Conservation (phyloP, 352 stramenopile genomes). For the Lagenidium giganteum region DNA sequence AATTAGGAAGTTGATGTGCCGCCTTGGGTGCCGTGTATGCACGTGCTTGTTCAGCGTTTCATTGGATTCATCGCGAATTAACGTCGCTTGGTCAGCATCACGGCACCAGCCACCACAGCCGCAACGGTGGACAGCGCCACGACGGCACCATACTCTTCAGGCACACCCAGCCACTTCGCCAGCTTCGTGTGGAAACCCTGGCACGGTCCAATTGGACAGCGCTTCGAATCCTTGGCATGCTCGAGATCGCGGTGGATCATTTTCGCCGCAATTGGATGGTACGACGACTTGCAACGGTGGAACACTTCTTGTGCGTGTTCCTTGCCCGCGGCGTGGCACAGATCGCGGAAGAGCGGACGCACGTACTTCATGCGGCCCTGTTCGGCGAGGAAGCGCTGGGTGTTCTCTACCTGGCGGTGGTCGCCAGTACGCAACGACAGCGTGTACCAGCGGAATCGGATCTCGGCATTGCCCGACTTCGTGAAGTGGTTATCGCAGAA, state of each 20-base stretch:
- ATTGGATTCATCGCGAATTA: too few species aligned
- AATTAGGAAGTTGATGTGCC: too few species aligned
- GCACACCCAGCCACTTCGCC: too few species aligned
- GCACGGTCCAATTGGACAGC: too few species aligned
- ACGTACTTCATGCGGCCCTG: conserved; percentile 75
- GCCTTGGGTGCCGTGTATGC: too few species aligned
- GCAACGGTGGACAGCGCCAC: too few species aligned
- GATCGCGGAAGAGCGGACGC: conserved; percentile 53
- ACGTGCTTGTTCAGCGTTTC: too few species aligned
- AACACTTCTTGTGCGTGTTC: conserved; percentile 26
- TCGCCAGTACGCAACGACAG: conserved; percentile 41
- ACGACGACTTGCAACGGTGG: conserved; percentile 38
- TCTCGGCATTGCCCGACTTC: conserved; percentile 47
- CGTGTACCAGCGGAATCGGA: conserved; percentile 66
- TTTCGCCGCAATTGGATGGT: conserved; percentile 66
- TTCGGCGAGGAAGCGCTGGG: conserved; percentile 43
- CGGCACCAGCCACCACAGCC: too few species aligned
- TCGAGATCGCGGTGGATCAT: conserved; percentile 78
- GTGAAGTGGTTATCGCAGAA: conserved; percentile 39
- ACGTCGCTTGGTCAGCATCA: too few species aligned
- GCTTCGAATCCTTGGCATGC: too few species aligned
- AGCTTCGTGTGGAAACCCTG: too few species aligned
- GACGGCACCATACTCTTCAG: too few species aligned
- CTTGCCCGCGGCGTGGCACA: conserved; percentile 27
- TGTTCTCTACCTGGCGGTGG: conserved; percentile 28